phyloP scores from a whole-genome alignment of 257 asterid species.

The Ilex aquifolium region DNA sequence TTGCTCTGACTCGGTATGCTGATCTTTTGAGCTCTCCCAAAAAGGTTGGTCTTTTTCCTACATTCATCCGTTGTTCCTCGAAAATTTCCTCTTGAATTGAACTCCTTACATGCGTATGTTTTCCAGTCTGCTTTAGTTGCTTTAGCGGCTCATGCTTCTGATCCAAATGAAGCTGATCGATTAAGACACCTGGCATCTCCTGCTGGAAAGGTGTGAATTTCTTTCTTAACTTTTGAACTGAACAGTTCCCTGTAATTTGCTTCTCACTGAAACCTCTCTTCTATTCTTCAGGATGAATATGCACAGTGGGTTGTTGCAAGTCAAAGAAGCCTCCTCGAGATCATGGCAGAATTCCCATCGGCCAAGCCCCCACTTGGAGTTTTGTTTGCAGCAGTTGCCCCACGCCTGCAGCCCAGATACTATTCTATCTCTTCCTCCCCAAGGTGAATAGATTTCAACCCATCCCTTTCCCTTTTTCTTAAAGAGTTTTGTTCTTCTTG shows the following conservation, averaged over 20 bases:
- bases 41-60: constrained; percentile 37
- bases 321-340: constrained; percentile 91
- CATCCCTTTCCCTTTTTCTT: neutral
- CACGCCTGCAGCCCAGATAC: constrained; percentile 91
- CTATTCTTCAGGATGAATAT: constrained; percentile 73
- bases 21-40: constrained; percentile 88
- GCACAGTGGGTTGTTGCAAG: constrained; percentile 69
- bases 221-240: constrained; percentile 4
- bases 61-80: neutral
- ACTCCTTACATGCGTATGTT: constrained; percentile 9
- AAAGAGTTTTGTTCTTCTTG: constrained; percentile 5
- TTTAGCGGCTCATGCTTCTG: constrained; percentile 78
- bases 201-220: constrained; percentile 76
- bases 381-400: constrained; percentile 92
- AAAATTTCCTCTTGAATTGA: constrained; percentile 3
- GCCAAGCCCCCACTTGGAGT: constrained; percentile 91
- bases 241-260: neutral
- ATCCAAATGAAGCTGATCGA: constrained; percentile 76
- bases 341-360: constrained; percentile 88
- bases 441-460: constrained; percentile 37
- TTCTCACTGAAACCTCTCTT: constrained; percentile 13
- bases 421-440: constrained; percentile 97
- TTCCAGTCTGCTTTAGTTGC: constrained; percentile 75
- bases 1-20: constrained; percentile 79
- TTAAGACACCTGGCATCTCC: constrained; percentile 87